Evolutionary conservation across 169 alveolate genomes (phyloP).

Genomic region (Eimeria mitis): DNA sequence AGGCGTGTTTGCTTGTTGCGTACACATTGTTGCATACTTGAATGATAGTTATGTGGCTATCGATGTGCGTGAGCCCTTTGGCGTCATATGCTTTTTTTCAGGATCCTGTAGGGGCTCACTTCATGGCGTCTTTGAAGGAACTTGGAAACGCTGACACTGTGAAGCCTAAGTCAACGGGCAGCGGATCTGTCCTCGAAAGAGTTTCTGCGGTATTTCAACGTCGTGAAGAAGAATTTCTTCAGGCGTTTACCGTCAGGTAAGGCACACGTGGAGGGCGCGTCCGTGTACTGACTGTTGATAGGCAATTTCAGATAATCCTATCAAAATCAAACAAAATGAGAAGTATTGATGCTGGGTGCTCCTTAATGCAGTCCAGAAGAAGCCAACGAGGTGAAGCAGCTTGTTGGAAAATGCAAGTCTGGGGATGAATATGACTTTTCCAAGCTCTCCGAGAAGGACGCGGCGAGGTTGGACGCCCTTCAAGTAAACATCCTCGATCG

Average conservation of each 20-base stretch:
- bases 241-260: slow-evolving; percentile 82
- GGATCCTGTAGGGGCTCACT: slow-evolving; percentile 84
- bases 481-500: slow-evolving; percentile 4
- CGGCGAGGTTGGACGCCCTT: slow-evolving; percentile 30
- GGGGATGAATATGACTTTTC: slow-evolving; percentile 59
- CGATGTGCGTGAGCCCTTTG: background rate
- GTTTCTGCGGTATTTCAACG: slow-evolving; percentile 83
- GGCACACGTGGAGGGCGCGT: background rate
- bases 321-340: background rate
- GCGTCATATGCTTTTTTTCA: background rate
- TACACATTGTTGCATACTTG: background rate
- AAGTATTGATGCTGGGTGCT: background rate
- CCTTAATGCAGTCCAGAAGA: slow-evolving; percentile 62
- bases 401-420: slow-evolving; percentile 68
- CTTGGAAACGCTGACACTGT: slow-evolving; percentile 52
- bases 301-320: background rate
- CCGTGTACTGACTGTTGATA: background rate
- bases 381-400: slow-evolving; percentile 57
- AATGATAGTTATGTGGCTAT: background rate
- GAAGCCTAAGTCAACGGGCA: background rate
- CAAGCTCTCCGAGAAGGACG: slow-evolving; percentile 62
- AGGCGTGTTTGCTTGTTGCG: background rate
- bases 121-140: slow-evolving; percentile 76
- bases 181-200: slow-evolving; percentile 71
- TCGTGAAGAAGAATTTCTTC: slow-evolving; percentile 81